phyloP scores from a whole-genome alignment of 1,284 basidiomycete species.

The Paramarasmius palmivorus region DNA sequence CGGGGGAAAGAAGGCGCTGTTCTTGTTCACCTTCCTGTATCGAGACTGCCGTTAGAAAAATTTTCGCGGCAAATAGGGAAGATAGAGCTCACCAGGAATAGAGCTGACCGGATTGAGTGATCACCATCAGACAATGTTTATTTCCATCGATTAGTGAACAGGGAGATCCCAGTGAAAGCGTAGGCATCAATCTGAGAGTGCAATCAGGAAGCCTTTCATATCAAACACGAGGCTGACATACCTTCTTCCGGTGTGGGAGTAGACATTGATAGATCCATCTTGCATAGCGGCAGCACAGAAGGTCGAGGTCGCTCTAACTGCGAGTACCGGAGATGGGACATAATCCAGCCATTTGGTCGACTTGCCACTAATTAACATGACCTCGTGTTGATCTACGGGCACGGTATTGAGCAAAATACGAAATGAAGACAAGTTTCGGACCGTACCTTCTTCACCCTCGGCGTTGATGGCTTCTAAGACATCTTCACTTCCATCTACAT shows the following conservation, averaged over 20 bases:
- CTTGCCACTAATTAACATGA: conserved; percentile 64
- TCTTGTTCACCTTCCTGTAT: conserved; percentile 71
- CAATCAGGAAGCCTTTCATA: conserved; percentile 5
- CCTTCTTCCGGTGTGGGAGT: conserved; percentile 80
- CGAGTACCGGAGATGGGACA: conserved; percentile 68
- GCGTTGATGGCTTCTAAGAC: conserved; percentile 81
- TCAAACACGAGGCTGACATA: conserved; percentile 31
- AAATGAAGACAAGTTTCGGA: conserved; percentile 6
- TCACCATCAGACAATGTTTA: conserved; percentile 64
- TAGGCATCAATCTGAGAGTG: conserved; percentile 67
- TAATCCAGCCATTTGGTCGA: conserved; percentile 89
- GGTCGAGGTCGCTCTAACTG: conserved; percentile 58
- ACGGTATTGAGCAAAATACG: conserved; percentile 4
- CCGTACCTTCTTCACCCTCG: conserved; percentile 54
- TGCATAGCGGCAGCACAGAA: conserved; percentile 79
- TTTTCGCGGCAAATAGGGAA: neutral
- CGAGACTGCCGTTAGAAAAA: conserved; percentile 10
- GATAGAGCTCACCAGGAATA: conserved; percentile 66
- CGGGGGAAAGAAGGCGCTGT: conserved; percentile 63
- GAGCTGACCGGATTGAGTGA: conserved; percentile 72
- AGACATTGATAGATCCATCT: conserved; percentile 78
- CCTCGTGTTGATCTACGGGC: conserved; percentile 60
- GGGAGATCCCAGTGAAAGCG: conserved; percentile 71
- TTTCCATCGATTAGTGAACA: conserved; percentile 68
- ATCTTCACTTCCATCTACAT: conserved; percentile 67